These are phyloP conservation scores for Sungouiozyma intestinalis DNA, from an alignment of 805 yeast genomes.

Conservation along the genomic window DNA sequence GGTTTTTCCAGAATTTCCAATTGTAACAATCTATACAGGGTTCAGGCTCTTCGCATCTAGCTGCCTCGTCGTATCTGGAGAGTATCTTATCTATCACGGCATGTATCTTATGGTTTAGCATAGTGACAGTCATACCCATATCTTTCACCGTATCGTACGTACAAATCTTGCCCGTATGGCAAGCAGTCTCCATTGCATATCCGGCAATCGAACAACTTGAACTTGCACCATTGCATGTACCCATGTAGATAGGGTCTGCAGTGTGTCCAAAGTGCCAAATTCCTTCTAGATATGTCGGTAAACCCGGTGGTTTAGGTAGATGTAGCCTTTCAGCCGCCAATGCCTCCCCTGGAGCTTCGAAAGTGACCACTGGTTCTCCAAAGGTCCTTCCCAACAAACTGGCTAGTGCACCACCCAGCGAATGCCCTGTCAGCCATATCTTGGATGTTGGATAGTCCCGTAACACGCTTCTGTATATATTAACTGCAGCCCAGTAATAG, in stretches of 20 bases:
- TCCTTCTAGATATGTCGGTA: slow-evolving; percentile 65
- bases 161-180: slow-evolving; percentile 85
- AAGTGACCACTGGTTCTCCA: slow-evolving; percentile 83
- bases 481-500: slow-evolving; percentile 71
- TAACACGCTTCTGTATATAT: slow-evolving; percentile 65
- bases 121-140: slow-evolving; percentile 80
- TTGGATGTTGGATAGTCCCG: slow-evolving; percentile 54
- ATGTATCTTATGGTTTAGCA: slow-evolving; percentile 82
- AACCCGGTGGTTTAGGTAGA: slow-evolving; percentile 87
- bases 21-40: slow-evolving; percentile 86
- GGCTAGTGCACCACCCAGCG: slow-evolving; percentile 84
- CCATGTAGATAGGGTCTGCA: slow-evolving; percentile 95
- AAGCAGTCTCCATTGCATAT: slow-evolving; percentile 92
- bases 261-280: slow-evolving; percentile 95
- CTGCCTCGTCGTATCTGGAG: slow-evolving; percentile 61
- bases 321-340: slow-evolving; percentile 77
- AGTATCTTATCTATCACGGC: slow-evolving; percentile 80
- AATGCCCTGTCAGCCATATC: slow-evolving; percentile 92
- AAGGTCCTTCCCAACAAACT: slow-evolving; percentile 76
- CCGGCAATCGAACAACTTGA: slow-evolving; percentile 86
- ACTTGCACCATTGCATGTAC: slow-evolving; percentile 90
- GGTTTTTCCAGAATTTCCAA: slow-evolving; percentile 58
- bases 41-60: slow-evolving; percentile 61
- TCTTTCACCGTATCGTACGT: slow-evolving; percentile 84
- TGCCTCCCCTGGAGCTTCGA: slow-evolving; percentile 88